Percentiles rank a stretch among this genome's conserved stretches.
phyloP scores from a whole-genome alignment of 1,284 basidiomycete species.

The Hortiboletus rubellus region DNA sequence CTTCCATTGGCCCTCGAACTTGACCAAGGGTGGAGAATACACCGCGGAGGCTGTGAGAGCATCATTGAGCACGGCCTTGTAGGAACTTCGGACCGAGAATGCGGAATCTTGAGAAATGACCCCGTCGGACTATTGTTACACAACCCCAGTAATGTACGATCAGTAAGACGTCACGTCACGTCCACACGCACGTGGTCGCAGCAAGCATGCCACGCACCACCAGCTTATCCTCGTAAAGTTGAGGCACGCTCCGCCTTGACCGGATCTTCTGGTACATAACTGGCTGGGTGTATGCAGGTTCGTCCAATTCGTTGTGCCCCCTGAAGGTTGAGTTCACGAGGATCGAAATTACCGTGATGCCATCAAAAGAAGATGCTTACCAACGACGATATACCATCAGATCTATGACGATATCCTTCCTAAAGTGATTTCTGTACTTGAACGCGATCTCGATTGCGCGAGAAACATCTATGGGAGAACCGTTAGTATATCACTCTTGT shows the following conservation, averaged over 20 bases:
- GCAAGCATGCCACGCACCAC: slow-evolving; percentile 48
- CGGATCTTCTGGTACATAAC: slow-evolving; percentile 87
- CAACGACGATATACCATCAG: slow-evolving; percentile 85
- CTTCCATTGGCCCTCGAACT: slow-evolving; percentile 66
- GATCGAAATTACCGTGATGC: not conserved
- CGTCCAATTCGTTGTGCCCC: slow-evolving; percentile 90
- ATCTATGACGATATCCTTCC: slow-evolving; percentile 87
- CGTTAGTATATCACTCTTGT: not conserved
- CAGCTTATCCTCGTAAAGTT: slow-evolving; percentile 78
- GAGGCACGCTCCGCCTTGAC: slow-evolving; percentile 73
- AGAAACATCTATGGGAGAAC: slow-evolving; percentile 58
- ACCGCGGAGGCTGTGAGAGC: slow-evolving; percentile 53
- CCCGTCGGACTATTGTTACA: slow-evolving; percentile 48
- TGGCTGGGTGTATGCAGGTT: slow-evolving; percentile 88
- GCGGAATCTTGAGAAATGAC: slow-evolving; percentile 54
- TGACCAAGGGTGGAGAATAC: slow-evolving; percentile 52
- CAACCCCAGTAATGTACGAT: not conserved
- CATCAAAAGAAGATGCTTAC: slow-evolving; percentile 38
- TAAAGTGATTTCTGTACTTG: slow-evolving; percentile 81
- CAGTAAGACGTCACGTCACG: not conserved
- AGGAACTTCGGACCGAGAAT: slow-evolving; percentile 49
- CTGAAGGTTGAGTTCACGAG: slow-evolving; percentile 28
- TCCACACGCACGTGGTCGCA: not conserved
- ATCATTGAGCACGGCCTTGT: slow-evolving; percentile 62
- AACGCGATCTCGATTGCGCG: slow-evolving; percentile 79